Evolutionary conservation across 2,329 filamentous ascomycete species (phyloP), one percentile per base, ranked within the genome.

Genomic region (Microsporum canis): DNA sequence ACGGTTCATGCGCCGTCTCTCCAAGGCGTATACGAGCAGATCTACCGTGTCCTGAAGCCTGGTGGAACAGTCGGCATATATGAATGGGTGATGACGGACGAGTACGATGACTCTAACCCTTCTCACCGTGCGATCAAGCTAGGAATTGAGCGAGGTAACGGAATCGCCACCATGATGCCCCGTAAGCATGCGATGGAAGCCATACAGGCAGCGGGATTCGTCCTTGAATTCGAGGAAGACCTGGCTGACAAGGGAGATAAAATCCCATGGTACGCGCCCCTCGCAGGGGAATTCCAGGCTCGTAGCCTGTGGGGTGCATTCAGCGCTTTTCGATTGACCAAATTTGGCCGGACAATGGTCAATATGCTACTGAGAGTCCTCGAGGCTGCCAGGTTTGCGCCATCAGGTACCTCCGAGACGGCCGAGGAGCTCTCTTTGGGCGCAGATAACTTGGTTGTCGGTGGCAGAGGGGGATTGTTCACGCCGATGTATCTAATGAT

Each of bases 81-180:
- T 77, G 94, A 99, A 77, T 97, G 94, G 92, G 81, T 97, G 71
- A 97, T 99, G 94, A 97, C 91, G 5, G 91, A 96, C 65, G 79
- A 86, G 29, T 99, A 96, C 77, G 88, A 97, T 78, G 92, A 95
- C 72, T 80, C 87, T 63, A 91, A 96, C 80, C 75, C 89, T 0
- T 80, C 85, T 69, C 92, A 97, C 79, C 88, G 91, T 67, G 84
- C 89, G 73, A 94, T 97, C 71, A 89, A 92, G 65, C 84, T 96
- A n/a, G 91, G 88, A 65, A 99, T 99, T 66, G 94, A 99, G 80
- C 86, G 90, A 72, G 92, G 94, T 70, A 88, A 97, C 71, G 92
- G 94, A 68, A 97, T 99, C 73, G 91, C 90, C 70, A 96, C 96
- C 80, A 96, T 99, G 91, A 89, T 94, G 76, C 88, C 84, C 73